Percentiles rank a stretch among this genome's conserved stretches.
Evolutionary conservation across 805 yeast species (phyloP).

Genomic region (Hanseniaspora meyeri): DNA sequence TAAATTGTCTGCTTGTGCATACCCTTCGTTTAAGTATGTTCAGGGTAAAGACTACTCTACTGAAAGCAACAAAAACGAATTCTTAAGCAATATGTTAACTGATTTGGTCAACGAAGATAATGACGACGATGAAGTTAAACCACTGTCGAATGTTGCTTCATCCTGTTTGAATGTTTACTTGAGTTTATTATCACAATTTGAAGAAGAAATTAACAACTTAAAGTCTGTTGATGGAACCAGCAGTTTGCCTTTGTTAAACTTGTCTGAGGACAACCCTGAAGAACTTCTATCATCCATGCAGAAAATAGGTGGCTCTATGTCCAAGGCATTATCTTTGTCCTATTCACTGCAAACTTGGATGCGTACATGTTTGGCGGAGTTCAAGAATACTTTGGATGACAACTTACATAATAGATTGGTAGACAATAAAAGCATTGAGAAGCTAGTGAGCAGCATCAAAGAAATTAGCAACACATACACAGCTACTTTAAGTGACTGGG

Average conservation of each 20-base stretch:
- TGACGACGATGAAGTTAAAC: not conserved
- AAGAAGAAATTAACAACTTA: not conserved
- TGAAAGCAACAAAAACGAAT: not conserved
- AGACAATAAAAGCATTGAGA: not conserved
- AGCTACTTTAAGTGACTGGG: not conserved
- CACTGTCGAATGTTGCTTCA: not conserved
- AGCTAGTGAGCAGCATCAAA: not conserved
- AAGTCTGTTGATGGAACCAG: not conserved
- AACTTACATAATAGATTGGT: constrained; percentile 6
- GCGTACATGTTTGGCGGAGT: not conserved
- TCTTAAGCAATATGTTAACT: not conserved
- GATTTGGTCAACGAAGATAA: not conserved
- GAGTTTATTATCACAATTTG: not conserved
- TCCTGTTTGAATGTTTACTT: not conserved
- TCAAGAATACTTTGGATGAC: constrained; percentile 11
- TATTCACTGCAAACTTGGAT: not conserved
- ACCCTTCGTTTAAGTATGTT: constrained; percentile 4
- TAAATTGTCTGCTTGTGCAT: not conserved
- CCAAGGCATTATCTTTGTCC: not conserved
- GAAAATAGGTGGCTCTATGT: not conserved
- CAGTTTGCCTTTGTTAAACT: not conserved
- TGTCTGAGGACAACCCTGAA: not conserved
- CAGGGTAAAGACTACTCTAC: not conserved
- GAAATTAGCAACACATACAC: not conserved
- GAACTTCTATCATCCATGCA: not conserved